phyloP scores from a whole-genome alignment of 1,284 basidiomycete species.

The Neolentinus lepideus region DNA sequence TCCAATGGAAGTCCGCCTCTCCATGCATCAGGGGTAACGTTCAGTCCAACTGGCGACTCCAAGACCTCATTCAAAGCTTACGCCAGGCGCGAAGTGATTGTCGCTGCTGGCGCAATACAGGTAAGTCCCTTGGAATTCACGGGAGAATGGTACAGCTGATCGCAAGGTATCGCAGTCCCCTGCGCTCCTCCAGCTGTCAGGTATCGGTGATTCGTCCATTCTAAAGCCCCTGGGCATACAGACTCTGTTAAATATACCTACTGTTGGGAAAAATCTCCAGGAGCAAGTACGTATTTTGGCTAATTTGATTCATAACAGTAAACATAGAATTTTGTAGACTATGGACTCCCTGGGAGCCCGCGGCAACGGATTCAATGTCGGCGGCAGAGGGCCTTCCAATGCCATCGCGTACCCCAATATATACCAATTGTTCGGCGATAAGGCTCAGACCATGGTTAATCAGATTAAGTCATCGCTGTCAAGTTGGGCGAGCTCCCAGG shows the following conservation, averaged over 20 bases:
- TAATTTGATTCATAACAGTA: constrained; percentile 29
- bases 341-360: constrained; percentile 33
- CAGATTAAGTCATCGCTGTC: constrained; percentile 26
- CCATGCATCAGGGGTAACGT: constrained; percentile 12
- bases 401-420: constrained; percentile 40
- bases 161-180: constrained; percentile 26
- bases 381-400: constrained; percentile 32
- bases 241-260: constrained; percentile 22
- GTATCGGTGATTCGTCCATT: constrained; percentile 30
- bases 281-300: constrained; percentile 28
- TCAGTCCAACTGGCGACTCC: constrained; percentile 7
- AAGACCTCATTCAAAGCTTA: constrained; percentile 9
- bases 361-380: constrained; percentile 23
- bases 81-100: constrained; percentile 22
- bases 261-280: constrained; percentile 43
- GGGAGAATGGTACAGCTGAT: constrained; percentile 30
- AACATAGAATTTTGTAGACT: constrained; percentile 38
- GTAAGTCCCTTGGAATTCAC: neutral
- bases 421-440: constrained; percentile 33
- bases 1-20: constrained; percentile 2
- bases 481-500: constrained; percentile 35
- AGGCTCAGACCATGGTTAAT: constrained; percentile 23
- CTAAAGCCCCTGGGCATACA: constrained; percentile 21
- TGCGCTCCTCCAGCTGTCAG: constrained; percentile 14
- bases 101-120: constrained; percentile 23